Conservation (phyloP, 2,329 filamentous ascomycete species). For the Monilinia vaccinii-corymbosi region DNA sequence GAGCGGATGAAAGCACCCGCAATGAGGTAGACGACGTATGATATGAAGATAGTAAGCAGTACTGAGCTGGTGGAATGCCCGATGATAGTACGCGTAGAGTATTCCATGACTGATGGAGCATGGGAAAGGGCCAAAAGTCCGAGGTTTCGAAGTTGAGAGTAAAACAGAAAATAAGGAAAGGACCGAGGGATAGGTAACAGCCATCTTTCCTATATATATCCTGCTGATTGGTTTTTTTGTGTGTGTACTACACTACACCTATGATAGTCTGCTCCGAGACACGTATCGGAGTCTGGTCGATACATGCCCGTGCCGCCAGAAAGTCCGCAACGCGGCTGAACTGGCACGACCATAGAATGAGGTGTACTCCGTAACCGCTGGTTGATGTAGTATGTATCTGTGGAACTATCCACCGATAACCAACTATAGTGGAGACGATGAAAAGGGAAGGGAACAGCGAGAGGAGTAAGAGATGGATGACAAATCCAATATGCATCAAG, state of each 20-base stretch:
- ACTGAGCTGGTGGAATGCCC: background rate
- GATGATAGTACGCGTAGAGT: background rate
- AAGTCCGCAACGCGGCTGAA: no score
- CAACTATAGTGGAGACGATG: no score
- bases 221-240: background rate
- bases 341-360: background rate
- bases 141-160: background rate
- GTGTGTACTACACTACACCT: background rate
- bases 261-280: background rate
- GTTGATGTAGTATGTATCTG: background rate
- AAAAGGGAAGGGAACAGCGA: no score
- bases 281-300: no score
- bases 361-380: no score
- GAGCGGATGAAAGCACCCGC: background rate
- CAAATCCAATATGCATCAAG: no score
- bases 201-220: no score
- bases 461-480: no score
- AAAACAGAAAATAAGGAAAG: background rate
- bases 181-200: background rate
- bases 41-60: background rate
- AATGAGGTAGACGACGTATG: background rate
- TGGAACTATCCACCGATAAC: background rate
- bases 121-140: background rate
- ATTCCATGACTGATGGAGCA: background rate
- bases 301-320: no score